These are phyloP conservation scores for Atkinsonella texensis DNA, from an alignment of 2,329 filamentous ascomycete genomes.

Conservation along the genomic window DNA sequence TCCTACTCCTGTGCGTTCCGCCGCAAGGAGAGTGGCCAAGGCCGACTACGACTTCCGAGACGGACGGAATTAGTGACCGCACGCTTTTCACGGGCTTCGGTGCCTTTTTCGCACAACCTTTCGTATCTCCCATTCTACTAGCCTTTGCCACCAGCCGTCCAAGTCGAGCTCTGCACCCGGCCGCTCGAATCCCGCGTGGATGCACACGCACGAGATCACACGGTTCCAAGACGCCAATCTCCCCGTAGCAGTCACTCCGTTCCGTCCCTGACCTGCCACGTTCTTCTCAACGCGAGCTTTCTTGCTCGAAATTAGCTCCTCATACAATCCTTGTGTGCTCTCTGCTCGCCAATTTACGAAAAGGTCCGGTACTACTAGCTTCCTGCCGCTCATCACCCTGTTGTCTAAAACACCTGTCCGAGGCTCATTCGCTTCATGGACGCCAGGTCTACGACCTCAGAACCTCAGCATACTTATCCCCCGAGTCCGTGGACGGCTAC, in stretches of 20 bases:
- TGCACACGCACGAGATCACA: constrained; percentile 1
- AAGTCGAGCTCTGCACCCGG: neutral
- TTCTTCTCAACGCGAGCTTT: neutral
- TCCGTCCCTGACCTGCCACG: neutral
- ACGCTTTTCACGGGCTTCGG: neutral
- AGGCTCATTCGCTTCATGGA: constrained; percentile 24
- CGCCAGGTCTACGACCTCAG: constrained; percentile 24
- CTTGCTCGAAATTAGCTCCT: neutral
- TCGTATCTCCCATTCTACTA: neutral
- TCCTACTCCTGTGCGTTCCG: neutral
- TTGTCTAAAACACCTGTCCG: constrained; percentile 1
- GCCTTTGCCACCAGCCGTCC: neutral
- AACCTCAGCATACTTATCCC: constrained; percentile 27
- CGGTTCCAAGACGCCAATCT: neutral
- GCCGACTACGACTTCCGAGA: constrained; percentile 3
- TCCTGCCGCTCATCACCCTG: neutral
- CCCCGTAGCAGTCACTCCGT: neutral
- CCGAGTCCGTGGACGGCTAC: constrained; percentile 20
- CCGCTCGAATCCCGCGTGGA: constrained; percentile 1
- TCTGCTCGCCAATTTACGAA: neutral
- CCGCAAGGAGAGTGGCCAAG: neutral
- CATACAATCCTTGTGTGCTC: neutral
- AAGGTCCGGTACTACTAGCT: neutral
- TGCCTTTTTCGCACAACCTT: neutral
- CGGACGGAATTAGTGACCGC: neutral